Percentiles rank a stretch among this genome's conserved stretches.
Evolutionary conservation across 768 basidiomycete species (phyloP).

Genomic region (Neoboletus subvelutipes): DNA sequence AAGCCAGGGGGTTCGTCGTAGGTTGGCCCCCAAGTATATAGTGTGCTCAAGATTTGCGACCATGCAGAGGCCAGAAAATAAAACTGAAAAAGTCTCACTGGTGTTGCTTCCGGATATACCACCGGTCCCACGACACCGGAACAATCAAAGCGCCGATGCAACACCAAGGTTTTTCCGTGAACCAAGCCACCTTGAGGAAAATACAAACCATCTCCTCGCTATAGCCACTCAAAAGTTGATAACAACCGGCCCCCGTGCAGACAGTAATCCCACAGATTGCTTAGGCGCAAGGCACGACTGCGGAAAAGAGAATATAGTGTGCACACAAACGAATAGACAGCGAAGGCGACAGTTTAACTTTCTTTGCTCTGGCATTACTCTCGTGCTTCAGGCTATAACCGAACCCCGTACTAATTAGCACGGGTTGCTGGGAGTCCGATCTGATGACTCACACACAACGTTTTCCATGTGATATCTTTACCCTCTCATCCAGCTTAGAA

Average conservation of each 20-base stretch:
- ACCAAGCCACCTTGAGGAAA: not conserved
- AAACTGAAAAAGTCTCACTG: not conserved
- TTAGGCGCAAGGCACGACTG: not conserved
- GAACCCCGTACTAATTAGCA: not conserved
- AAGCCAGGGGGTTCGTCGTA: not conserved
- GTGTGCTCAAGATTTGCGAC: not conserved
- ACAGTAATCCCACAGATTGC: not conserved
- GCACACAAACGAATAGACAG: not conserved
- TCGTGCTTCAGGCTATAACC: too few relatives aligned
- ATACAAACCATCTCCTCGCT: not conserved
- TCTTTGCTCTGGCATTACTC: not conserved
- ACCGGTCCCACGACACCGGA: not conserved
- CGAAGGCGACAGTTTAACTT: not conserved
- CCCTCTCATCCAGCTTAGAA: not conserved
- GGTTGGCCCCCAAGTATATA: not conserved
- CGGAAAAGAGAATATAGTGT: not conserved
- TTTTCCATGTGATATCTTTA: not conserved
- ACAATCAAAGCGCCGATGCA: too few relatives aligned
- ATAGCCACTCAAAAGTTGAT: not conserved
- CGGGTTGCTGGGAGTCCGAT: not conserved
- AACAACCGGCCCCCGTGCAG: not conserved
- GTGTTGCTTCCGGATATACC: too few relatives aligned
- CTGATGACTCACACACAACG: not conserved
- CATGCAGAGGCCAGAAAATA: not conserved
- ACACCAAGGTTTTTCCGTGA: not conserved